Conservation (phyloP, 208 protist species). For the Perkinsela sp. region DNA sequence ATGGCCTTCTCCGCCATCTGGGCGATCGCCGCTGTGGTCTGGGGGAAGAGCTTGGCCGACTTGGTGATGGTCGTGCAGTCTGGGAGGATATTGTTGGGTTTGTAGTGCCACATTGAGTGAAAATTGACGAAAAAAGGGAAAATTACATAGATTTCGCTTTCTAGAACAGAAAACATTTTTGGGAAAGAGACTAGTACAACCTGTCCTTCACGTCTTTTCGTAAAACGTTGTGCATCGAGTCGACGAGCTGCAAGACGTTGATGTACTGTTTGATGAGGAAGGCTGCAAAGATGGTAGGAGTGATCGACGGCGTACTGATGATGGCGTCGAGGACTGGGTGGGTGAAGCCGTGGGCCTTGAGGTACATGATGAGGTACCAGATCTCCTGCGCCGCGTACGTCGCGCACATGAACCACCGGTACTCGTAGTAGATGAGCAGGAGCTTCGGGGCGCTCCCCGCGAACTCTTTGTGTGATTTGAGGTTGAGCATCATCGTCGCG, state of each 20-base stretch:
- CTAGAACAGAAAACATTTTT: too few relatives aligned
- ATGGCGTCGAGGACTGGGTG: slow-evolving; percentile 4
- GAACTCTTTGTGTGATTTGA: slow-evolving; percentile 48
- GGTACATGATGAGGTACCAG: slow-evolving; percentile 57
- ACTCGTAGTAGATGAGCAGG: slow-evolving; percentile 63
- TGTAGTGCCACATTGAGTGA: too few relatives aligned
- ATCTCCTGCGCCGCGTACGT: slow-evolving; percentile 71
- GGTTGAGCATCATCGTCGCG: slow-evolving; percentile 20
- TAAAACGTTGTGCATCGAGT: slow-evolving; percentile 44
- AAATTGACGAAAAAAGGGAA: too few relatives aligned
- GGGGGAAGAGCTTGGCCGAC: slow-evolving; percentile 29
- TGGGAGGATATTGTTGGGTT: slow-evolving; percentile 2
- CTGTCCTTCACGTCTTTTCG: slow-evolving; percentile 16
- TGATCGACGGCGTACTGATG: slow-evolving; percentile 9
- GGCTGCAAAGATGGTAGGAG: slow-evolving; percentile 10
- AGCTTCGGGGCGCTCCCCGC: slow-evolving; percentile 37
- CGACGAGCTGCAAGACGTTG: slow-evolving; percentile 58
- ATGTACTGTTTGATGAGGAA: slow-evolving; percentile 52
- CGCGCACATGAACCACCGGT: slow-evolving; percentile 34
- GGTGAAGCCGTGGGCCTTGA: slow-evolving; percentile 14
- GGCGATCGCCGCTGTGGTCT: slow-evolving; percentile 14
- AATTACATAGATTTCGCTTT: too few relatives aligned
- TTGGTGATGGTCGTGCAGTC: slow-evolving; percentile 9
- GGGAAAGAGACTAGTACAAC: too few relatives aligned
- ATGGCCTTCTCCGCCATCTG: slow-evolving; percentile 16